These are phyloP conservation scores for Epichloe scottii DNA, from an alignment of 2,329 filamentous ascomycete genomes.

Conservation along the genomic window DNA sequence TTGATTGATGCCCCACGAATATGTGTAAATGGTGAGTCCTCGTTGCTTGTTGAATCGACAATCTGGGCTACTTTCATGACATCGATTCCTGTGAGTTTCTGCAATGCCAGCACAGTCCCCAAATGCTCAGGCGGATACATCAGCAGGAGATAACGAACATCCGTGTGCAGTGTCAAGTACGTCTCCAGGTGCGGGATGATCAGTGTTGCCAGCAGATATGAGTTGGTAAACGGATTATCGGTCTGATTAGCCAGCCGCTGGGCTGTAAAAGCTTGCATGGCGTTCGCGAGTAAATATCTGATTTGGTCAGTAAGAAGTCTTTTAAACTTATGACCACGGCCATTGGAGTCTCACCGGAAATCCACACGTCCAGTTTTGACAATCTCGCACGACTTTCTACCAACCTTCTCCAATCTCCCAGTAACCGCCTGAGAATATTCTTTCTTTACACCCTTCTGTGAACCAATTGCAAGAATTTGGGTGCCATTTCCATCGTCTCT, in stretches of 20 bases:
- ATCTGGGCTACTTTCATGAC: slow-evolving; percentile 48
- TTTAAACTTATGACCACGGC: neutral
- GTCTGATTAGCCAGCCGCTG: slow-evolving; percentile 37
- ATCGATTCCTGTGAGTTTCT: slow-evolving; percentile 42
- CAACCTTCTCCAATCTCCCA: slow-evolving; percentile 41
- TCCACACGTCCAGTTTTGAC: slow-evolving; percentile 45
- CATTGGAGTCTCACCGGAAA: slow-evolving; percentile 33
- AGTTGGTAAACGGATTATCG: slow-evolving; percentile 42
- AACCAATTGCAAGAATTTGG: slow-evolving; percentile 47
- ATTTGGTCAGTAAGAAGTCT: neutral
- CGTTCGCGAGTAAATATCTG: slow-evolving; percentile 48
- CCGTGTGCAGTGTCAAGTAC: slow-evolving; percentile 40
- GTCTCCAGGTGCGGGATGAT: slow-evolving; percentile 49
- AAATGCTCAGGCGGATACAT: slow-evolving; percentile 47
- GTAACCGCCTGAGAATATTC: slow-evolving; percentile 36
- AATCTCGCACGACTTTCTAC: slow-evolving; percentile 34
- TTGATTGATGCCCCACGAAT: slow-evolving; percentile 22
- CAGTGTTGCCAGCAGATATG: slow-evolving; percentile 41
- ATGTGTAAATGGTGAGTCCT: slow-evolving; percentile 25
- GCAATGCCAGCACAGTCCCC: slow-evolving; percentile 42
- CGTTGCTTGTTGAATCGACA: slow-evolving; percentile 30
- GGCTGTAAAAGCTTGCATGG: slow-evolving; percentile 44
- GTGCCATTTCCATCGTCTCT: slow-evolving; percentile 31
- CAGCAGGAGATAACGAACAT: slow-evolving; percentile 44
- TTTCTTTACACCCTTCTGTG: slow-evolving; percentile 39